Evolutionary conservation across 2,329 filamentous ascomycete species (phyloP).

Genomic region (Aspergillus piperis): DNA sequence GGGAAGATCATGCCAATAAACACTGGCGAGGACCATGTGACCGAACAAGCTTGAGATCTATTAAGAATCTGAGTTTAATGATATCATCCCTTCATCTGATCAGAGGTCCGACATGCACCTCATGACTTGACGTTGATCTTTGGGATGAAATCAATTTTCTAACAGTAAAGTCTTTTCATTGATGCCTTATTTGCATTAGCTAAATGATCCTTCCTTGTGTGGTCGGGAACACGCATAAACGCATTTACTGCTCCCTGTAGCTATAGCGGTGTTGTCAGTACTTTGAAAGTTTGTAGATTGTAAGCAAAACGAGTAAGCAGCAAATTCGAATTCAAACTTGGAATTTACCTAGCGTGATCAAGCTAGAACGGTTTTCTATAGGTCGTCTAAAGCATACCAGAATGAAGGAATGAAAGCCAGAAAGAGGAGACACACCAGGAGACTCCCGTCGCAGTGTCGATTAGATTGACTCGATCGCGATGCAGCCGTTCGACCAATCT

Average conservation of each 20-base stretch:
- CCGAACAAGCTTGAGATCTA: background rate
- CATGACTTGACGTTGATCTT: background rate
- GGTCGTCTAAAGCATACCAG: too few relatives aligned
- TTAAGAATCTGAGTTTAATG: background rate
- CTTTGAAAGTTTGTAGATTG: background rate
- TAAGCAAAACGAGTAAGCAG: background rate
- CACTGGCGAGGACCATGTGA: background rate
- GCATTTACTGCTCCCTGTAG: background rate
- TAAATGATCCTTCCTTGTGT: constrained; percentile 1
- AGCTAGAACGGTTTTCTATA: too few relatives aligned
- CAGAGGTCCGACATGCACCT: background rate
- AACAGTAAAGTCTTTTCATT: background rate
- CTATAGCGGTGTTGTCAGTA: background rate
- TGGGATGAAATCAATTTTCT: background rate
- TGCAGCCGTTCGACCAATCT: background rate
- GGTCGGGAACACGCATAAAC: background rate
- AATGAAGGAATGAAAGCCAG: too few relatives aligned
- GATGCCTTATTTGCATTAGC: background rate
- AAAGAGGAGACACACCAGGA: background rate
- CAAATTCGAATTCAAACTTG: background rate
- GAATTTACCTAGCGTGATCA: background rate
- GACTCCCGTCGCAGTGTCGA: background rate
- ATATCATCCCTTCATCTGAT: constrained; percentile 1
- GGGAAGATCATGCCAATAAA: background rate
- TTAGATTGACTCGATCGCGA: background rate